phyloP scores from a whole-genome alignment of 331 rosid species.

The Rhamnella rubrinervis region DNA sequence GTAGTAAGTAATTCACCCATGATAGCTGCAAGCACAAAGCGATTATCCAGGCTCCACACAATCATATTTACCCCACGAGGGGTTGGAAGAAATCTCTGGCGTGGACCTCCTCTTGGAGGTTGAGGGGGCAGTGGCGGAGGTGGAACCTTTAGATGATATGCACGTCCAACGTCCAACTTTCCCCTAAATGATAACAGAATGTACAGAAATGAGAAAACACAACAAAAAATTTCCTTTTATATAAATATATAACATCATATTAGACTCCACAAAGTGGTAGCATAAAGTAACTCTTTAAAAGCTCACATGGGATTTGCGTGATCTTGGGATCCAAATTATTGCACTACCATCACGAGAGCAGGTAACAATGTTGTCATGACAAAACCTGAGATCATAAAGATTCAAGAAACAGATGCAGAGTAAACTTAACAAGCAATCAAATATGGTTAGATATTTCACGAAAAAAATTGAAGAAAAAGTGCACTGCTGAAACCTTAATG shows the following conservation, averaged over 20 bases:
- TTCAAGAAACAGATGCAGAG: slow-evolving; percentile 17
- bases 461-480: neutral
- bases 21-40: slow-evolving; percentile 92
- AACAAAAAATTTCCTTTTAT: neutral
- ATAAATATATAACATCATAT: neutral
- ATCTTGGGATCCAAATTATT: slow-evolving; percentile 89
- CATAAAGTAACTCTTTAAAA: slow-evolving; percentile 1
- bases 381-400: slow-evolving; percentile 55
- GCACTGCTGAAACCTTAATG: neutral
- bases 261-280: slow-evolving; percentile 1
- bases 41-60: slow-evolving; percentile 92
- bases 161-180: slow-evolving; percentile 88
- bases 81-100: slow-evolving; percentile 80
- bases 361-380: slow-evolving; percentile 88
- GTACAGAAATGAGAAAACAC: slow-evolving; percentile 20
- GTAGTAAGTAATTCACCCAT: slow-evolving; percentile 61
- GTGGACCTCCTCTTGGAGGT: slow-evolving; percentile 89
- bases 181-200: slow-evolving; percentile 51
- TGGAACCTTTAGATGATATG: slow-evolving; percentile 90
- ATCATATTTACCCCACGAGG: slow-evolving; percentile 97
- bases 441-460: neutral
- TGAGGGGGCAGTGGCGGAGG: slow-evolving; percentile 92
- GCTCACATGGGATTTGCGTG: slow-evolving; percentile 90
- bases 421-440: slow-evolving; percentile 8
- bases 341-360: slow-evolving; percentile 99